Evolutionary conservation across 192 early-diverging fungal species (phyloP), one percentile per base, ranked within the genome.

Genomic region (Linnemannia zychae): DNA sequence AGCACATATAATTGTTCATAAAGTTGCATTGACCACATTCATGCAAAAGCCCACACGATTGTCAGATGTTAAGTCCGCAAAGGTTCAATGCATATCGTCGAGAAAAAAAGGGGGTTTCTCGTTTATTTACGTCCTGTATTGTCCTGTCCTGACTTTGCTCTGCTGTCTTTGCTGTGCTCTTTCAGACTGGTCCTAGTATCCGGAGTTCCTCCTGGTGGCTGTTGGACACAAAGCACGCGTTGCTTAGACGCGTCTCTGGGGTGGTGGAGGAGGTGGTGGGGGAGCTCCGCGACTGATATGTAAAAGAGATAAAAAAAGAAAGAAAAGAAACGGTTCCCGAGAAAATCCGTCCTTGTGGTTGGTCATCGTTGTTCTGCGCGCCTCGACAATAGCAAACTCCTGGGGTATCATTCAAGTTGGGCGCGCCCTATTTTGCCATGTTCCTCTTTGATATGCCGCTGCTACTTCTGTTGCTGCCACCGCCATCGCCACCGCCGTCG

Each of bases 211-310:
- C 57, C 57, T 63, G 57, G 28, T 63, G 57, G 28, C 57, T 63
- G 57, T 44, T 9, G 57, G 22, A 13, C 24, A 12, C 57, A 63
- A 28, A 63, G 57, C 57, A 12, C 57, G 40, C 40, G 40, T 46
- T 57, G 72, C 50, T 73, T 85, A 85, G 74, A 79, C 74, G 50
- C 83, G 83, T 85, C 83, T 74, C 77, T 85, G 83, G 66, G 83
- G 83, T 79, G 83, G 83, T 76, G 83, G 83, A 7, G 83, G 83
- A 76, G 83, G 83, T 85, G 83, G 83, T 79, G 77, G 83, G 79
- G 83, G 83, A 40, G 74, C 77, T 69, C 77, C 83, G 52, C 83
- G 77, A 72, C 83, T 79, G 73, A 24, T 33, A 28, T 57, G n/a
- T 28, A 74, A 52, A 74, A 72, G 70, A 85, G 40, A 67, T 40